Percentiles rank a stretch among this genome's conserved stretches.
Conservation (phyloP, 2,329 filamentous ascomycete genomes). For the Ustilaginoidea virens region DNA sequence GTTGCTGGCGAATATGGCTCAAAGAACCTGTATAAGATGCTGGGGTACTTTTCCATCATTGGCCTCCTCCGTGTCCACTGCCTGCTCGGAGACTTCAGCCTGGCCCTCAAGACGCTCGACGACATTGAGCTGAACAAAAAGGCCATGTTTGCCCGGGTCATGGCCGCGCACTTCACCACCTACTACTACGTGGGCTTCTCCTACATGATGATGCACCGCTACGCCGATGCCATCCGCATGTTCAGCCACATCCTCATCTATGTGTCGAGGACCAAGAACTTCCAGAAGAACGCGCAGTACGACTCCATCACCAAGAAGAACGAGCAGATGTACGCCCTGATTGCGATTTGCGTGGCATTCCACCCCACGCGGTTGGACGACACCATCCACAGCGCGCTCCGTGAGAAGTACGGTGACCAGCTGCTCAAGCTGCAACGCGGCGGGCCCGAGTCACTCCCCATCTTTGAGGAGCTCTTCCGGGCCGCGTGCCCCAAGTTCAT, state of each 20-base stretch:
- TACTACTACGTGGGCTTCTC: constrained; percentile 99
- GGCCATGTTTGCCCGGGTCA: constrained; percentile 98
- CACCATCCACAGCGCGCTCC: constrained; percentile 93
- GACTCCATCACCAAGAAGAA: constrained; percentile 99
- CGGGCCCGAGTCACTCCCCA: constrained; percentile 83
- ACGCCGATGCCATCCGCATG: constrained; percentile 98
- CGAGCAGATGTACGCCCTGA: constrained; percentile 98
- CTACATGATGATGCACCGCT: constrained; percentile 99
- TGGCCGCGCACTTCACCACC: constrained; percentile 98
- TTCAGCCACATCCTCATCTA: constrained; percentile 99
- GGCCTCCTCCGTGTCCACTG: constrained; percentile 92
- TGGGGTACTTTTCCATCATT: constrained; percentile 99
- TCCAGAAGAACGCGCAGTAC: constrained; percentile 98
- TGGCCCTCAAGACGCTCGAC: constrained; percentile 95
- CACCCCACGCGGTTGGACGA: constrained; percentile 94
- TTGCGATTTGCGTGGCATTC: constrained; percentile 97
- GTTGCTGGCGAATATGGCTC: constrained; percentile 92
- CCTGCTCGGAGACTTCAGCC: constrained; percentile 90
- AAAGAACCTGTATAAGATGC: constrained; percentile 91
- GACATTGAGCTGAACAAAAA: constrained; percentile 99
- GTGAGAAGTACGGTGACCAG: constrained; percentile 99
- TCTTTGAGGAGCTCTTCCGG: constrained; percentile 98
- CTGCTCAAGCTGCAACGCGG: constrained; percentile 92
- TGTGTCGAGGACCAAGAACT: constrained; percentile 98
- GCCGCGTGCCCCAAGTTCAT: constrained; percentile 99